phyloP scores from a whole-genome alignment of 768 basidiomycete genomes.

The Auriscalpium orientale region DNA sequence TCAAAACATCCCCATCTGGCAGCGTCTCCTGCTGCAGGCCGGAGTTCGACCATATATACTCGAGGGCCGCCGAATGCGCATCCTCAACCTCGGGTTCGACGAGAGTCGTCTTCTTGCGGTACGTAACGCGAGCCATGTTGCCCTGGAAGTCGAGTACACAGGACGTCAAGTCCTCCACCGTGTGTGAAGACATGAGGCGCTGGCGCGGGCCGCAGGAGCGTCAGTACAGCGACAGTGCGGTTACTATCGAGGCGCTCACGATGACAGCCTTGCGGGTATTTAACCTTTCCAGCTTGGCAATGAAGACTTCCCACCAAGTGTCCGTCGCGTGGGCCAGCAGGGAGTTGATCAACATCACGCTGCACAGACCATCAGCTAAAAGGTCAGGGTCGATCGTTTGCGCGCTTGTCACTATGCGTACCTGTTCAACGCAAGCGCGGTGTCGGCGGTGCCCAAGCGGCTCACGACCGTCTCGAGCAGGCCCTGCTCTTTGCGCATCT shows the following conservation, averaged over 20 bases:
- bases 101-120: slow-evolving; percentile 71
- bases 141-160: slow-evolving; percentile 85
- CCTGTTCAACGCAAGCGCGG: slow-evolving; percentile 82
- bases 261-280: slow-evolving; percentile 79
- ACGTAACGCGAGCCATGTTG: slow-evolving; percentile 70
- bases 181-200: slow-evolving; percentile 80
- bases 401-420: slow-evolving; percentile 18
- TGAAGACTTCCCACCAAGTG: slow-evolving; percentile 71
- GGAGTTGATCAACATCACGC: slow-evolving; percentile 88
- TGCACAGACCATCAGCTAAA: slow-evolving; percentile 22
- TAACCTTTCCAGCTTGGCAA: slow-evolving; percentile 62
- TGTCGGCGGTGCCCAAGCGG: slow-evolving; percentile 74
- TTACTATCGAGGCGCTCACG: slow-evolving; percentile 36
- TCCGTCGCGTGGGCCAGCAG: slow-evolving; percentile 76
- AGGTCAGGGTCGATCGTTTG: slow-evolving; percentile 5
- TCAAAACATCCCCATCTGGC: slow-evolving; percentile 39
- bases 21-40: slow-evolving; percentile 48
- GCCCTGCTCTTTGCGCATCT: slow-evolving; percentile 66
- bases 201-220: slow-evolving; percentile 24
- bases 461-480: slow-evolving; percentile 79
- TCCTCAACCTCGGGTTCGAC: slow-evolving; percentile 64
- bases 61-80: slow-evolving; percentile 46
- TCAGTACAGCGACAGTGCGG: background rate
- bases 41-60: slow-evolving; percentile 62
- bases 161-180: slow-evolving; percentile 73